Evolutionary conservation across 306 rosid genomes (phyloP), one percentile per base, ranked within the genome.

Genomic region (Cicer cuneatum): DNA sequence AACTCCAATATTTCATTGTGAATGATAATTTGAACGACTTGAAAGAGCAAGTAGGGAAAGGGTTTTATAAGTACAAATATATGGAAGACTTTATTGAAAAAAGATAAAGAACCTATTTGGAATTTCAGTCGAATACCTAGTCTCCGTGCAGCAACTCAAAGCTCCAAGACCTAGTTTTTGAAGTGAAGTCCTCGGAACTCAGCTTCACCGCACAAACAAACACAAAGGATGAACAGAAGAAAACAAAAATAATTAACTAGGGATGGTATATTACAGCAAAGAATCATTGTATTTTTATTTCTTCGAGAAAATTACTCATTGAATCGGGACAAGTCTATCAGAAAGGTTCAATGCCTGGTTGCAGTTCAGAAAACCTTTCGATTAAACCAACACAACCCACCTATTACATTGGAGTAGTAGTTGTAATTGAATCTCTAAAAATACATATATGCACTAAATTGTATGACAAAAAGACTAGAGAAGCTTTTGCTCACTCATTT

Each of bases 361-460:
- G 75, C 89, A 85, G 71, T 66, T 66, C 54, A 76, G 77, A 72
- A 66, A 58, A 61, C 72, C 70, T 60, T 73, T 45, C 4, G 41
- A 66, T 57, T 80, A 80, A 80, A 81, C 74, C 76, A 69, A 80
- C 83, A 82, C 79, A 81, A 48, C 64, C 47, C 18, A 59, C 75
- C 89, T 63, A 81, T 72, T 77, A 85, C 42, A 73, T 75, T 81
- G 75, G 42, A 72, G 73, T 14, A 82, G 39, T 43, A 77, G 43
- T 45, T 33, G 19, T 24, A 52, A 58, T n/a, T 70, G 80, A 81
- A 80, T 75, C 78, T 71, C 81, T 83, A 83, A 52, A 83, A 53
- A 87, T 81, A 83, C 85, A 86, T 73, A 78, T 82, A 78, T 85
- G 88, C 84, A 85, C 91, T 87, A 51, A 74, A 66, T 56, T 39